Evolutionary conservation across 805 yeast genomes (phyloP).

Genomic region (Metschnikowia cerradonensis): DNA sequence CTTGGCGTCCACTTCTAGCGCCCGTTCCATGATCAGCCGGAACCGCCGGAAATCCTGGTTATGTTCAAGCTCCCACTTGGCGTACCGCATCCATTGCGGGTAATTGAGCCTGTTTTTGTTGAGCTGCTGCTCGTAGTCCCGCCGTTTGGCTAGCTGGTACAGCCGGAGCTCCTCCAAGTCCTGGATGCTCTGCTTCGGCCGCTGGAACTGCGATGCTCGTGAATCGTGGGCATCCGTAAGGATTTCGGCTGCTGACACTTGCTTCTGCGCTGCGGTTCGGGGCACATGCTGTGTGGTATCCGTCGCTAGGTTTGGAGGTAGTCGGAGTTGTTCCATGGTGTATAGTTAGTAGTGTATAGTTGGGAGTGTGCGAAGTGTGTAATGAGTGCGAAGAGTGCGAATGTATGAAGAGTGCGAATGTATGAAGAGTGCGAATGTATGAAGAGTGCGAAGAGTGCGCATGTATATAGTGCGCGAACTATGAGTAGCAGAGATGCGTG

Average conservation of each 20-base stretch:
- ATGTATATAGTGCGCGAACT: too few relatives aligned
- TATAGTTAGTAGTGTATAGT: too few relatives aligned
- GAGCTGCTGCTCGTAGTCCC: conserved; percentile 82
- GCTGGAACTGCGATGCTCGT: conserved; percentile 34
- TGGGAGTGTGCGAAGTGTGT: too few relatives aligned
- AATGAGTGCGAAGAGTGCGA: too few relatives aligned
- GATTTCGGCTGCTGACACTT: conserved; percentile 62
- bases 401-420: too few relatives aligned
- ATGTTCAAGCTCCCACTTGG: conserved; percentile 72
- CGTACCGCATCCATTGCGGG: conserved; percentile 91
- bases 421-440: too few relatives aligned
- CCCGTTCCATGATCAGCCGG: conserved; percentile 83
- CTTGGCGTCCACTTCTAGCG: conserved; percentile 68
- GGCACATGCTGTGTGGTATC: background rate
- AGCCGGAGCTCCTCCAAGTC: conserved; percentile 82
- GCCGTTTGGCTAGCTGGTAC: conserved; percentile 69
- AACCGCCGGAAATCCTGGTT: conserved; percentile 78
- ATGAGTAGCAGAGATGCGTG: too few relatives aligned
- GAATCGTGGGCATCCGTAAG: conserved; percentile 58
- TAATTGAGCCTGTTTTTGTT: conserved; percentile 76
- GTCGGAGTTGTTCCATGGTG: conserved; percentile 9
- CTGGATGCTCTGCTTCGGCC: conserved; percentile 47
- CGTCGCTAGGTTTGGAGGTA: conserved; percentile 14
- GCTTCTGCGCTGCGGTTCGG: conserved; percentile 39
- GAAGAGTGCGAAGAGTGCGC: too few relatives aligned